These are phyloP conservation scores for Paxillus involutus DNA, from an alignment of 768 basidiomycete genomes.

Conservation along the genomic window DNA sequence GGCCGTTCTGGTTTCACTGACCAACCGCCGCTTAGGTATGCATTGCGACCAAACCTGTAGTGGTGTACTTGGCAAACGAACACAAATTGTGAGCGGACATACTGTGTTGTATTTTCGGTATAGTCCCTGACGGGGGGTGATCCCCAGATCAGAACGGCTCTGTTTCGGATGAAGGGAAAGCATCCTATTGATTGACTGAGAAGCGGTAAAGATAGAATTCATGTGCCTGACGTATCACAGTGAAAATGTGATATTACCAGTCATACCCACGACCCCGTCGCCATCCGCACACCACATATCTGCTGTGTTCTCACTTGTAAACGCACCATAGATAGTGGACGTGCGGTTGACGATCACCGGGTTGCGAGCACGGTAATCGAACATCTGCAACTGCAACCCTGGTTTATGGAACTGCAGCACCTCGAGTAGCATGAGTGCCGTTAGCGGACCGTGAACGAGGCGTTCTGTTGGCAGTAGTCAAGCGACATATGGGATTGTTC, in stretches of 20 bases:
- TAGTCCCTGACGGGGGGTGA: no score
- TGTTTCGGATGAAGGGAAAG: neutral
- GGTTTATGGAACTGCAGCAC: conserved; percentile 51
- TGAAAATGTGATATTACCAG: conserved; percentile 43
- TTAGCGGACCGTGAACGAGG: conserved; percentile 84
- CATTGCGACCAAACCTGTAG: conserved; percentile 15
- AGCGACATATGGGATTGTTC: neutral
- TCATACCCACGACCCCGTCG: conserved; percentile 68
- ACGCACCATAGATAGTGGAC: conserved; percentile 47
- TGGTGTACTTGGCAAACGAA: neutral
- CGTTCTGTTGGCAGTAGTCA: conserved; percentile 48
- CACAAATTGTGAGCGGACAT: no score
- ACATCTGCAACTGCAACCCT: conserved; percentile 43
- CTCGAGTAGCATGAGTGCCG: conserved; percentile 78
- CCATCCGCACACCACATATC: conserved; percentile 61
- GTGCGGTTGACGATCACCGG: conserved; percentile 55
- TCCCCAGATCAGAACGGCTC: neutral
- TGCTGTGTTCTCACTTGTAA: conserved; percentile 36
- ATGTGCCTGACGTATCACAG: neutral
- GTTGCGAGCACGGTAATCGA: conserved; percentile 72
- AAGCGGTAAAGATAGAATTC: no score
- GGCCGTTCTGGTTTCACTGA: conserved; percentile 5
- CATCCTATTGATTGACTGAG: neutral
- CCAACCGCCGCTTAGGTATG: conserved; percentile 21
- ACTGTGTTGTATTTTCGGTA: no score